Evolutionary conservation across 1,284 basidiomycete species (phyloP), one percentile per base, ranked within the genome.

Genomic region (Golubevia sp.): DNA sequence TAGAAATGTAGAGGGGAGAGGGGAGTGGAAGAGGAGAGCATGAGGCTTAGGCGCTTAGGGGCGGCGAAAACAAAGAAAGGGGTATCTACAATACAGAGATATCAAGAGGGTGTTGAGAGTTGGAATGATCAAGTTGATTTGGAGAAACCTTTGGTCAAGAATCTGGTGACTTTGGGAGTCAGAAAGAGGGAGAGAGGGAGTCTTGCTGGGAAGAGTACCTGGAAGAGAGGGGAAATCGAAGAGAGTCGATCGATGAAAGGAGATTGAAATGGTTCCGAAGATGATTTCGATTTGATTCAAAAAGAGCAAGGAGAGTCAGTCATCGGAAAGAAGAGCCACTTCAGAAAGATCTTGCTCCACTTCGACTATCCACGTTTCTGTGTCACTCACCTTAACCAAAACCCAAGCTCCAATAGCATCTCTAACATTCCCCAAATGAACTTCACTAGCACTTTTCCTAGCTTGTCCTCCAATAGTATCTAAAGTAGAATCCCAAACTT

Each of bases 351-450:
- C 11, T 34, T 34, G 5, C 4, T 34, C 30, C 11, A 34, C 30
- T 11, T 34, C 11, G 4, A 34, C 30, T 34, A 5, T 11, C 30
- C 4, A 34, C 30, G n/a, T n/a, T 34, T 5, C 30, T 34, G 5
- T 34, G 4, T 5, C 11, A 58, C 38, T 59, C 34, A 62, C 60
- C 58, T 63, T 63, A 7, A 63, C 62, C 15, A 63, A 49, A 3
- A 63, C 56, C 15, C 49, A 63, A 15, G 62, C 62, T 13, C 58
- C 62, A 20, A 63, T 34, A 21, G 57, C 62, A 50, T 63, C 62
- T 24, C 62, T n/a, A 20, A 63, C 50, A 34, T 63, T 57, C 6
- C 58, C 59, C 48, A 63, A 55, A 20, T 52, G 34, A 20, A 63
- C 59, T 4, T 63, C 62, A 20, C 49, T 26, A 7, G 62, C 62